These are phyloP conservation scores for Trichoderma brevicompactum DNA, from an alignment of 2,329 filamentous ascomycete species.

Conservation along the genomic window DNA sequence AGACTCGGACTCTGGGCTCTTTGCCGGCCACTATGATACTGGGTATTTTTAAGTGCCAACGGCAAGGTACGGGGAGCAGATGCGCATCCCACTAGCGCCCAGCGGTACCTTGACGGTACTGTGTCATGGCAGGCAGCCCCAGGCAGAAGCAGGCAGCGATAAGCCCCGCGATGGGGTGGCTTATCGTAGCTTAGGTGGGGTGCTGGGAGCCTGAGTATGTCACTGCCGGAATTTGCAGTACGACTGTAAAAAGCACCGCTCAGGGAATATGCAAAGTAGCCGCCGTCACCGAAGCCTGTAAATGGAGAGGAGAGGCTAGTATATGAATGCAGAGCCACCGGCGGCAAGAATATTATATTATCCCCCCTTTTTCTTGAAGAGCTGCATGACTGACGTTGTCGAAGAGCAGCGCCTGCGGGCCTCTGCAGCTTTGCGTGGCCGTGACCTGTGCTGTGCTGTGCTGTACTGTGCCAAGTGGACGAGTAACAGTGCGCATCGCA, in stretches of 20 bases:
- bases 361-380: too few relatives aligned
- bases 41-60: background rate
- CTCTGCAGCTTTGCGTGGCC: slow-evolving; percentile 1
- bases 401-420: background rate
- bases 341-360: too few relatives aligned
- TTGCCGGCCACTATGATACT: too few relatives aligned
- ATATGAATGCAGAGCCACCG: background rate
- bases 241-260: too few relatives aligned
- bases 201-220: slow-evolving; percentile 4
- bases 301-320: too few relatives aligned
- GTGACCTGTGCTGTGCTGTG: too few relatives aligned
- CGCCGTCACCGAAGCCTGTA: too few relatives aligned
- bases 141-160: slow-evolving; percentile 31
- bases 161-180: slow-evolving; percentile 26
- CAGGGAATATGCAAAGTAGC: too few relatives aligned
- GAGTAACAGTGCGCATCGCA: background rate
- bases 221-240: background rate
- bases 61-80: background rate
- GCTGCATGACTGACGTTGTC: background rate
- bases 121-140: slow-evolving; percentile 11
- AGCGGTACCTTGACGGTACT: slow-evolving; percentile 1
- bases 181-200: slow-evolving; percentile 30
- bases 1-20: background rate
- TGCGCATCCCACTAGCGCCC: background rate
- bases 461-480: background rate